Evolutionary conservation across 176 grass and related monocot genomes (phyloP).

Genomic region (Tuctoria greenei): DNA sequence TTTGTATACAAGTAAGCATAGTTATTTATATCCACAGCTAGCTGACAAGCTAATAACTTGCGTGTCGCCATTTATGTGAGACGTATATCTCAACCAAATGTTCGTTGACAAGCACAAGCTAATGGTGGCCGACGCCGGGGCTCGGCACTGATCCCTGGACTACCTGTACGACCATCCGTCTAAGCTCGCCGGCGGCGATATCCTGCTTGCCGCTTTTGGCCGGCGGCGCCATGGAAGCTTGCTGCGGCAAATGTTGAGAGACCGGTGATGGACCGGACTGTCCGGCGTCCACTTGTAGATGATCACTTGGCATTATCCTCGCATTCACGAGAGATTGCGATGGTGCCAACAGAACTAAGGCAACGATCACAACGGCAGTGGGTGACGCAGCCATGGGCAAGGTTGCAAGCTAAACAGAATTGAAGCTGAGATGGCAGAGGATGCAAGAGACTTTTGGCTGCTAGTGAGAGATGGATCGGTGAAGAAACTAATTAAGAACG

Average conservation of each 20-base stretch:
- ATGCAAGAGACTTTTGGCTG: background rate
- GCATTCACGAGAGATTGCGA: background rate
- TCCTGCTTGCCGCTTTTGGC: background rate
- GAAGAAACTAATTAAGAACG: background rate
- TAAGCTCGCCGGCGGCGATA: background rate
- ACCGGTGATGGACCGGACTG: background rate
- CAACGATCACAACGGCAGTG: slow-evolving; percentile 17
- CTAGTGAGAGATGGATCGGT: background rate
- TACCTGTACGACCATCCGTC: background rate
- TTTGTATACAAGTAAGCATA: background rate
- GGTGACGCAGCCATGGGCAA: slow-evolving; percentile 27
- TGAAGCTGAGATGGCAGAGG: background rate
- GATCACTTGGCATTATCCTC: background rate
- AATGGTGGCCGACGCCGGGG: slow-evolving; percentile 48
- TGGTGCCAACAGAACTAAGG: background rate
- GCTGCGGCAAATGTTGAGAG: background rate
- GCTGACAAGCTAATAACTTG: background rate
- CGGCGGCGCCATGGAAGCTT: background rate
- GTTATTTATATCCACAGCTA: background rate
- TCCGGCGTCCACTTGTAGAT: background rate
- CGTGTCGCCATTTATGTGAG: background rate
- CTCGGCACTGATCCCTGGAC: background rate
- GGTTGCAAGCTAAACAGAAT: background rate
- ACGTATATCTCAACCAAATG: background rate
- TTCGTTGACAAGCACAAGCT: background rate